Evolutionary conservation across 331 rosid genomes (phyloP).

Genomic region (Pyracantha coccinea): DNA sequence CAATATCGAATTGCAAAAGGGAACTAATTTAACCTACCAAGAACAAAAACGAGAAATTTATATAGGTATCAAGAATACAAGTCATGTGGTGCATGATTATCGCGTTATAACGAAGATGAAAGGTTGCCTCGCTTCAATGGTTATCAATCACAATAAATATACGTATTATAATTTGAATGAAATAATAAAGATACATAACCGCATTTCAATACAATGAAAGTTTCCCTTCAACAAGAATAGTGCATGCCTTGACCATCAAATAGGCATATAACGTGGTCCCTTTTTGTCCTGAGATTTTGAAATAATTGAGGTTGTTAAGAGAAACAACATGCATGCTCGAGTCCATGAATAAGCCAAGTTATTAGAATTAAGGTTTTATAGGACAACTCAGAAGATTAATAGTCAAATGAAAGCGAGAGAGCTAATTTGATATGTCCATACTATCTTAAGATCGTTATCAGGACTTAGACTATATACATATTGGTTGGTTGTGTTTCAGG

Average conservation of each 20-base stretch:
- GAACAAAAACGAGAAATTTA: neutral
- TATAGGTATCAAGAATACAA: too few relatives aligned
- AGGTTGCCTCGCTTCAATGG: too few relatives aligned
- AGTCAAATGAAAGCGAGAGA: conserved; percentile 8
- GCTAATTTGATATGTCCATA: neutral
- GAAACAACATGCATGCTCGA: neutral
- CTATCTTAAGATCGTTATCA: neutral
- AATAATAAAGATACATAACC: too few relatives aligned
- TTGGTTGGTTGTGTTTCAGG: neutral
- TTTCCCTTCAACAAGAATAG: too few relatives aligned
- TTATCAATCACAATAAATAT: too few relatives aligned
- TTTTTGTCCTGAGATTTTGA: conserved; percentile 3
- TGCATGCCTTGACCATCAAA: conserved; percentile 6
- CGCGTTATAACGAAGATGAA: too few relatives aligned
- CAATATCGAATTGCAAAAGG: neutral
- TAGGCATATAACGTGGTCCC: neutral
- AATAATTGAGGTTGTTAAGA: conserved; percentile 15
- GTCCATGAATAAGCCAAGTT: too few relatives aligned
- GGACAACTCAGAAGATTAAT: conserved; percentile 2
- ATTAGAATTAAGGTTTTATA: too few relatives aligned
- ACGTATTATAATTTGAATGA: too few relatives aligned
- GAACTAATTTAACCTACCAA: neutral
- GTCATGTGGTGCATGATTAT: too few relatives aligned
- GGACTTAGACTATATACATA: neutral
- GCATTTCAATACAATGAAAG: too few relatives aligned